A percentile compares a stretch with the other conserved stretches of the same genome.
These are phyloP conservation scores for Astraeus odoratus DNA, from an alignment of 768 basidiomycete genomes.

Conservation along the genomic window DNA sequence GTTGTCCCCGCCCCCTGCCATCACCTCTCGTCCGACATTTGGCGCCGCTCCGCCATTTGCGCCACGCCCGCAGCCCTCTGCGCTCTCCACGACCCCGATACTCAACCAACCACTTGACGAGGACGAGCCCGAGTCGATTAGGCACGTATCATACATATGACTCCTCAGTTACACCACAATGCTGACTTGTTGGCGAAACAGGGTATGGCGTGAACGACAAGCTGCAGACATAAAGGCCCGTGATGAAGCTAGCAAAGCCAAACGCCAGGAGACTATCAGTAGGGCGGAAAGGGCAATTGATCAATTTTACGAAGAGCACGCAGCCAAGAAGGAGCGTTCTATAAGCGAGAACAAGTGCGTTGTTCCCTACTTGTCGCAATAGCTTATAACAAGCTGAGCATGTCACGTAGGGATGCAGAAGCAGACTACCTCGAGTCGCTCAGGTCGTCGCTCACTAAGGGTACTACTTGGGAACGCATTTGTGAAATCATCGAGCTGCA, in stretches of 20 bases:
- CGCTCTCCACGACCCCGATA: conserved; percentile 67
- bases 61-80: conserved; percentile 69
- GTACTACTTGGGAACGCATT: conserved; percentile 96
- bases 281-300: conserved; percentile 85
- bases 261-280: conserved; percentile 74
- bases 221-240: conserved; percentile 75
- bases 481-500: conserved; percentile 79
- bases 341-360: conserved; percentile 92
- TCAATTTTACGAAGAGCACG: conserved; percentile 85
- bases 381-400: background rate
- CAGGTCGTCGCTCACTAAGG: conserved; percentile 70
- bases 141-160: conserved; percentile 34
- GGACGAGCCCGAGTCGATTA: conserved; percentile 84
- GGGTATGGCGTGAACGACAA: conserved; percentile 85
- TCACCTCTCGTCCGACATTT: conserved; percentile 33
- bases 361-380: background rate
- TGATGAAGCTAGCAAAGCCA: conserved; percentile 71
- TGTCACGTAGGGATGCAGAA: conserved; percentile 68
- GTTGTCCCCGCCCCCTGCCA: conserved; percentile 24
- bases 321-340: conserved; percentile 79
- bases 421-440: conserved; percentile 69
- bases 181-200: conserved; percentile 22
- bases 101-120: conserved; percentile 60
- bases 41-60: conserved; percentile 55
- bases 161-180: too few species aligned